These are phyloP conservation scores for Tricholoma terreum DNA, from an alignment of 768 basidiomycete genomes.

Conservation along the genomic window DNA sequence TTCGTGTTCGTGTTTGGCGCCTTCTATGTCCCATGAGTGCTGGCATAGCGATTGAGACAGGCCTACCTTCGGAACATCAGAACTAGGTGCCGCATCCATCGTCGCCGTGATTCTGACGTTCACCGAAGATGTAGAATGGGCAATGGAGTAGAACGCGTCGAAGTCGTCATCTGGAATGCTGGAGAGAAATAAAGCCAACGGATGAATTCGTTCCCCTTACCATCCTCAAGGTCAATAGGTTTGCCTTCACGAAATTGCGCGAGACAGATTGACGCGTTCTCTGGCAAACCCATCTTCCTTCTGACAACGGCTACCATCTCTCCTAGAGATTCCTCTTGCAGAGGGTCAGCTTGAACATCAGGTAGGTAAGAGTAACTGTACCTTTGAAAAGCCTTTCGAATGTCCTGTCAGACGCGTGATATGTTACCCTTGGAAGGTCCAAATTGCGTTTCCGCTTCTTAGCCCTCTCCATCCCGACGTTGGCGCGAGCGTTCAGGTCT, in stretches of 20 bases:
- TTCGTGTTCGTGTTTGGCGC: background rate
- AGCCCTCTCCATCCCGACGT: slow-evolving; percentile 32
- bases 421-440: slow-evolving; percentile 42
- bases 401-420: slow-evolving; percentile 37
- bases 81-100: slow-evolving; percentile 1
- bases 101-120: slow-evolving; percentile 39
- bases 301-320: slow-evolving; percentile 57
- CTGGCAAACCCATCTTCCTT: slow-evolving; percentile 54
- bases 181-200: slow-evolving; percentile 1
- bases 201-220: slow-evolving; percentile 34
- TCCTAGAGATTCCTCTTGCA: slow-evolving; percentile 56
- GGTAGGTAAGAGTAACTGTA: slow-evolving; percentile 14
- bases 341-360: slow-evolving; percentile 1
- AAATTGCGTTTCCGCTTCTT: slow-evolving; percentile 43
- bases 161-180: slow-evolving; percentile 68
- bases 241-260: slow-evolving; percentile 53
- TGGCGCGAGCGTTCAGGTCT: slow-evolving; percentile 9
- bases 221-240: slow-evolving; percentile 72
- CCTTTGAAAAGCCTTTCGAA: slow-evolving; percentile 59
- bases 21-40: background rate
- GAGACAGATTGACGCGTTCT: slow-evolving; percentile 33
- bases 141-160: slow-evolving; percentile 59
- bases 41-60: background rate
- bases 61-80: background rate
- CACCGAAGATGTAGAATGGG: slow-evolving; percentile 31